Percentiles rank a stretch among this genome's conserved stretches.
phyloP scores from a whole-genome alignment of 2,329 filamentous ascomycete species.

The Aureobasidium lini region DNA sequence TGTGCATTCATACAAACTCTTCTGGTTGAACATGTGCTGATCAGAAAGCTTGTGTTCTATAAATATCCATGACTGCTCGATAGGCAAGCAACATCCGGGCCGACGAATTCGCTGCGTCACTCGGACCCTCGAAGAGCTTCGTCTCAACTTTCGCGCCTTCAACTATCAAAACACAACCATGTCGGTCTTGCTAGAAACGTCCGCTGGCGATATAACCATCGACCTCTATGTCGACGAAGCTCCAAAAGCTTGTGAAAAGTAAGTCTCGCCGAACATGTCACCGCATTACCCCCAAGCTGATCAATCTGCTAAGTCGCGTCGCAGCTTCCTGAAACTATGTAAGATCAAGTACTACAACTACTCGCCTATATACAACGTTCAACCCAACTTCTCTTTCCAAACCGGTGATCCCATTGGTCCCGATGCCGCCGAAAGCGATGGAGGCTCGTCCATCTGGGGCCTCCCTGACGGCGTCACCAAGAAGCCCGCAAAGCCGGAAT shows the following conservation, averaged over 20 bases:
- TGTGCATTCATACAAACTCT: too few relatives aligned
- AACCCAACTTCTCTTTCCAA: constrained; percentile 94
- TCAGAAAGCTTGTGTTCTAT: too few relatives aligned
- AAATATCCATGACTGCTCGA: background rate
- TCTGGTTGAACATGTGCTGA: too few relatives aligned
- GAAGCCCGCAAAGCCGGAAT: constrained; percentile 50
- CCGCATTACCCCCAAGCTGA: constrained; percentile 41
- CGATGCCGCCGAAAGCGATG: constrained; percentile 75
- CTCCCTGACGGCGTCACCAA: constrained; percentile 57
- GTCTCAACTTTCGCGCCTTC: background rate
- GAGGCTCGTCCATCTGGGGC: constrained; percentile 90
- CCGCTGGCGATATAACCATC: constrained; percentile 86
- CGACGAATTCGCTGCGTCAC: background rate
- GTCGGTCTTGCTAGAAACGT: constrained; percentile 93
- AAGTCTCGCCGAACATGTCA: constrained; percentile 34
- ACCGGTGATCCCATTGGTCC: constrained; percentile 91
- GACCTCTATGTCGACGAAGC: constrained; percentile 85
- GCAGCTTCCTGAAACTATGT: constrained; percentile 93
- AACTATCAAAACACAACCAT: constrained; percentile 42
- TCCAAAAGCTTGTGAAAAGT: constrained; percentile 93
- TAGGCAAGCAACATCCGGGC: background rate
- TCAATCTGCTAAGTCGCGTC: constrained; percentile 44
- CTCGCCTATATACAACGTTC: constrained; percentile 81
- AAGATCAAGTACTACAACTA: constrained; percentile 99
- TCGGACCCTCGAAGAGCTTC: background rate